phyloP scores from a whole-genome alignment of 805 yeast genomes.

The Dipodascus albidus region DNA sequence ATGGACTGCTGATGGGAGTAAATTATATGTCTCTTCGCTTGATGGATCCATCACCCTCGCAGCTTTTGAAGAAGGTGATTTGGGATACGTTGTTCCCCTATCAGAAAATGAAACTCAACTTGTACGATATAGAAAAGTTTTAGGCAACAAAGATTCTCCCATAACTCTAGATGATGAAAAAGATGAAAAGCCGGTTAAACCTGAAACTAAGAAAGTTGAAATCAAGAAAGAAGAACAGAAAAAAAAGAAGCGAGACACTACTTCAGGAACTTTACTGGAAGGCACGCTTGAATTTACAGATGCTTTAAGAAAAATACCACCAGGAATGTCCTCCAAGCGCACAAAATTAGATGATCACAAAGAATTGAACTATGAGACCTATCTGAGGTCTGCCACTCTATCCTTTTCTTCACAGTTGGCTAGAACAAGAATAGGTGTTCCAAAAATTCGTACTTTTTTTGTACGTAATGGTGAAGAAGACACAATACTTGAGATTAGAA shows the following conservation, averaged over 20 bases:
- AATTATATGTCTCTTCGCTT: slow-evolving; percentile 64
- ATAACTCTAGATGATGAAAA: slow-evolving; percentile 50
- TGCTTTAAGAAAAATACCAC: neutral
- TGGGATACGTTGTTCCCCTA: slow-evolving; percentile 41
- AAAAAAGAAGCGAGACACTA: neutral
- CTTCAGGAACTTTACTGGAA: neutral
- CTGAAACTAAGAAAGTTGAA: slow-evolving; percentile 43
- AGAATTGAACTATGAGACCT: slow-evolving; percentile 34
- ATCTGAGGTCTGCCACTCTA: slow-evolving; percentile 63
- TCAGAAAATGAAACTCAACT: slow-evolving; percentile 59
- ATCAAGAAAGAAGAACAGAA: neutral
- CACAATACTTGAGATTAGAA: slow-evolving; percentile 48
- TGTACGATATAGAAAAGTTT: slow-evolving; percentile 76
- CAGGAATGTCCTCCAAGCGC: neutral
- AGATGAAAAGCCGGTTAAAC: slow-evolving; percentile 28
- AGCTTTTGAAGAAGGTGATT: slow-evolving; percentile 41
- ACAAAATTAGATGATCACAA: neutral
- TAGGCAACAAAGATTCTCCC: slow-evolving; percentile 74
- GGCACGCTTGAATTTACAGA: neutral
- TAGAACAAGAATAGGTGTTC: slow-evolving; percentile 68
- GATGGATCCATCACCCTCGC: slow-evolving; percentile 74
- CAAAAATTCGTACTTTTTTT: slow-evolving; percentile 56
- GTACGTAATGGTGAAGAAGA: slow-evolving; percentile 21
- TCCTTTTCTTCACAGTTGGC: slow-evolving; percentile 77
- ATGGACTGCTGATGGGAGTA: slow-evolving; percentile 76